Evolutionary conservation across 2,329 filamentous ascomycete genomes (phyloP), one percentile per base, ranked within the genome.

Genomic region (Thelonectria blattea): DNA sequence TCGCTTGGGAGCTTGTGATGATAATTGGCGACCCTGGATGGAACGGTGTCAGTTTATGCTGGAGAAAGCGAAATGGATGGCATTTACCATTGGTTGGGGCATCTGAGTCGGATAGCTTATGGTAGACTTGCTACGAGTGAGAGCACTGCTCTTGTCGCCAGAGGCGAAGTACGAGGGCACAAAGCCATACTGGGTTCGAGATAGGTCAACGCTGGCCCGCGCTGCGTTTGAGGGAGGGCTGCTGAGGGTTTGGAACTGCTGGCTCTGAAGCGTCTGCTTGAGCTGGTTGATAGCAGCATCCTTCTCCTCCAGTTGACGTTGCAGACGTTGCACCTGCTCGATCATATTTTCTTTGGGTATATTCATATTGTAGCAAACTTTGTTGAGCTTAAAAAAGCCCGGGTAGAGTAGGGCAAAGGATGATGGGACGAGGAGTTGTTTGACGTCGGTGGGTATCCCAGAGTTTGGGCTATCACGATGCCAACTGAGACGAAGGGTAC

Each of bases 91-190:
- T 18, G 43, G 57, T 60, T 11, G 62, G 63, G 51, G 61, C 63
- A 63, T 60, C 59, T 71, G 68, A 22, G 68, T 70, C 22, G 68
- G 67, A 59, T 66, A 68, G 56, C 67, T 66, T 22, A 71, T 61
- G n/a, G 68, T 68, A 51, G 69, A 71, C 66, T 71, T 70, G 67
- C 68, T 71, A 58, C 69, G 69, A 34, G 66, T 64, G 51, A 71
- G 66, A 30, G 60, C 65, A 55, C 51, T 67, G 60, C 65, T 68
- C 63, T 62, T 62, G 60, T 59, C 52, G 62, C 56, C 64, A 59
- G 61, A 59, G 27, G 56, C 42, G 54, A 48, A 68, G 68, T 71
- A 55, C 61, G 60, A 55, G 53, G 63, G 50, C 32, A 65, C 67
- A 52, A 64, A 65, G 42, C 53, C 61, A 42, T 42, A 22, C 34